Evolutionary conservation across 306 rosid species (phyloP), one percentile per base, ranked within the genome.

Genomic region (Geum urbanum): DNA sequence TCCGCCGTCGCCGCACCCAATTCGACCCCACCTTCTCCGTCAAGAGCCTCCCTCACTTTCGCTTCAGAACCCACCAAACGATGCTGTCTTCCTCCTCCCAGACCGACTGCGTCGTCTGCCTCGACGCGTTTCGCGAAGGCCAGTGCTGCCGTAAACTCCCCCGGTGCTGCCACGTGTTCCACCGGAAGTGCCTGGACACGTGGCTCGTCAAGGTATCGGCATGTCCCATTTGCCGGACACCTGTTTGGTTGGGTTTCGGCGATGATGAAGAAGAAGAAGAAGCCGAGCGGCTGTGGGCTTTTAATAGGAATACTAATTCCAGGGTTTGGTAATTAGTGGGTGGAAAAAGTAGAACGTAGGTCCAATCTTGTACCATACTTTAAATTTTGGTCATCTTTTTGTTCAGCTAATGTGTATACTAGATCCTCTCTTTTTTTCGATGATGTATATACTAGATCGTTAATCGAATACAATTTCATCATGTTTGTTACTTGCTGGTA

Each of bases 191-290:
- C 49, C 67, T 94, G 27, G 99, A 94, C 76, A 65, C 87, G 54
- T 94, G 99, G 97, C 74, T 94, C 32, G 48, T 87, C 4, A 94
- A 86, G 84, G 85, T 80, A 11, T 80, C 92, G 5, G 85, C 89
- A 0, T 94, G 99, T 47, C 97, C 99, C 63, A 81, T 86, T 40
- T 91, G 97, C 80, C 86, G 99, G 24, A 72, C 90, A 4, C 84
- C 85, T 12, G 96, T 94, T 58, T 81, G 87, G 54, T 79, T 76
- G 9, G 71, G 70, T 70, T 43, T 63, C 62, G 50, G n/a, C 35
- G 4, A 44, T 0, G 65, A 55, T 66, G 55, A 22, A 4, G 62
- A 59, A 6, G 59, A 58, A n/a, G 79, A 77, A 9, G 82, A 76
- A 27, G 75, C 54, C 50, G 49, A 53, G 48, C 76, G 67, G 57